Evolutionary conservation across 495 filamentous ascomycete species (phyloP).

Genomic region (Pseudomonodictys pantanalensis): DNA sequence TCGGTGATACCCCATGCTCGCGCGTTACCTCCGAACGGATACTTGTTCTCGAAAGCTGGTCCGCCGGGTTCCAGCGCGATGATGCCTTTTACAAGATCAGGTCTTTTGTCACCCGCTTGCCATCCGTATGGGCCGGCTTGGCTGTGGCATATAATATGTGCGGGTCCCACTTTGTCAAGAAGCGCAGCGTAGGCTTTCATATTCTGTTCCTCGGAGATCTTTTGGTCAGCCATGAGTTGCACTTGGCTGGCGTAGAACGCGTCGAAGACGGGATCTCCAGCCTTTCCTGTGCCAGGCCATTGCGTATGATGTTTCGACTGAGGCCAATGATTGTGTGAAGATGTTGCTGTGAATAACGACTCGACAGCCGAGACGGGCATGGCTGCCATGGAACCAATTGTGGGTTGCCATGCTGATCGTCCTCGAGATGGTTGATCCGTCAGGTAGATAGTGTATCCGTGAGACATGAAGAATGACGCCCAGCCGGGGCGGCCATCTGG

Average conservation of each 20-base stretch:
- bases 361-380: conserved; percentile 42
- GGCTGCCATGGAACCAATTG: conserved; percentile 35
- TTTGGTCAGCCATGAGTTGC: conserved; percentile 32
- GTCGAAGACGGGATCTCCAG: conserved; percentile 50
- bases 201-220: conserved; percentile 30
- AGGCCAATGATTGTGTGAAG: conserved; percentile 44
- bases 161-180: conserved; percentile 38
- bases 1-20: conserved; percentile 39
- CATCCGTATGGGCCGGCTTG: conserved; percentile 39
- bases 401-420: conserved; percentile 43
- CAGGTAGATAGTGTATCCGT: conserved; percentile 49
- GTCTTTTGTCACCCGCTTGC: conserved; percentile 38
- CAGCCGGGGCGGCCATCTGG: conserved; percentile 50
- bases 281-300: conserved; percentile 48
- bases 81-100: conserved; percentile 16
- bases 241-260: conserved; percentile 41
- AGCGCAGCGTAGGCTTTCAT: conserved; percentile 36
- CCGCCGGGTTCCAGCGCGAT: conserved; percentile 18
- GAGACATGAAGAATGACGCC: conserved; percentile 47
- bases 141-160: conserved; percentile 39
- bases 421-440: conserved; percentile 48
- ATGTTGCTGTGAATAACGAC: conserved; percentile 44
- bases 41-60: conserved; percentile 14
- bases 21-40: background rate
- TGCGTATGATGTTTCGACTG: conserved; percentile 50